Evolutionary conservation across 2,329 filamentous ascomycete species (phyloP), one percentile per base, ranked within the genome.

Genomic region (Sporothrix dimorphospora): DNA sequence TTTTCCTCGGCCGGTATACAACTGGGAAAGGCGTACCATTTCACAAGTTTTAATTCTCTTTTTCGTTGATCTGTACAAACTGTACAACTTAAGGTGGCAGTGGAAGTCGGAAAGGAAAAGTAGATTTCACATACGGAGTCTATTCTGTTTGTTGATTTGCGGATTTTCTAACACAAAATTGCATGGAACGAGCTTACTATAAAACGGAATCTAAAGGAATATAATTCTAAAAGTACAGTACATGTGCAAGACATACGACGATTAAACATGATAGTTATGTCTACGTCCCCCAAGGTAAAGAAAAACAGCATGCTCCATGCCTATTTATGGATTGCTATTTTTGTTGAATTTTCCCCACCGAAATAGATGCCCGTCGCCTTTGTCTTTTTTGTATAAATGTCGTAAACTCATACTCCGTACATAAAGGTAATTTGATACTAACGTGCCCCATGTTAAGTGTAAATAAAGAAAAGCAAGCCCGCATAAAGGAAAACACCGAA

Each of bases 11-110:
- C 21, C 51, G 61, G 61, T 53, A 47, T 30, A 65, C 4, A 57
- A 42, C n/a, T n/a, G 40, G 49, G 59, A 47, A 63, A 59, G 70
- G 51, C 51, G 70, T 71, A 45, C 30, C 11, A 21, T 49, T 34
- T 6, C 30, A 34, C 30, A 3, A 34, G 24, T 11, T 66, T 30
- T 47, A 4, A 27, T n/a, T 67, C 8, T n/a, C 8, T 40, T 24
- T 51, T 21, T 24, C 24, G 47, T 68, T 38, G 19, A 11, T 49
- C 27, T 40, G 19, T 67, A 45, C 59, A 42, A 27, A 45, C 3
- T 27, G 38, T 45, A 63, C 59, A 63, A 42, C 59, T 45, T 45
- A 38, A 24, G 3, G 49, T 12, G 49, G n/a, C 8, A n/a, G 12
- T 59, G 55, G 3, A n/a, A 7, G 19, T 49, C 16, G 45, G 55